A percentile compares a stretch with the other conserved stretches of the same genome.
Evolutionary conservation across 2,329 filamentous ascomycete genomes (phyloP).

Genomic region (Colletotrichum sp.): DNA sequence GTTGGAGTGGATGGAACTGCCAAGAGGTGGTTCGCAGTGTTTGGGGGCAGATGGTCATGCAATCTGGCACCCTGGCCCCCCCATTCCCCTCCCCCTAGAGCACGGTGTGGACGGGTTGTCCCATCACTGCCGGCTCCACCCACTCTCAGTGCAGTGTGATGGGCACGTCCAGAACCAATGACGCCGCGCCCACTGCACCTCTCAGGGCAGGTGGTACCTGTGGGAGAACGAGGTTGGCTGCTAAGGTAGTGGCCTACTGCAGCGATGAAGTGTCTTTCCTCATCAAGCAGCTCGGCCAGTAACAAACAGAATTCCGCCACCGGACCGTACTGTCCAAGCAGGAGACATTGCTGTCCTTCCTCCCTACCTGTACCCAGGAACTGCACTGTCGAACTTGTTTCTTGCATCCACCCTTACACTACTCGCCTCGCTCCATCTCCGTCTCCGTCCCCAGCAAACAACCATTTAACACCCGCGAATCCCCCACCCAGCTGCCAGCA

Average conservation of each 20-base stretch:
- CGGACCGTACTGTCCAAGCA: not conserved
- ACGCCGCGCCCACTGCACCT: not conserved
- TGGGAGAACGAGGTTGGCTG: not conserved
- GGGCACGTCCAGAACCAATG: not conserved
- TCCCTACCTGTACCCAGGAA: not conserved
- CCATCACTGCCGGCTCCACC: not conserved
- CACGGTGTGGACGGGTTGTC: not conserved
- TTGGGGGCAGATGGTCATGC: not conserved
- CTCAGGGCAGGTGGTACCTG: not conserved
- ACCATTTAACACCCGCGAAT: slow-evolving; percentile 15
- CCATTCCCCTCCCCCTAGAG: not conserved
- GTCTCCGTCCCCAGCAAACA: slow-evolving; percentile 10
- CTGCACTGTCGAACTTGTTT: not conserved
- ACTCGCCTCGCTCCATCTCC: not conserved
- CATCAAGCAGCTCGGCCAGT: not conserved
- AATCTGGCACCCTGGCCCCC: not conserved
- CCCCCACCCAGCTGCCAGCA: not conserved
- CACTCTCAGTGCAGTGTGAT: not conserved
- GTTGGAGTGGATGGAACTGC: not conserved
- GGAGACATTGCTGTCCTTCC: not conserved
- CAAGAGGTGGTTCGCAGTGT: not conserved
- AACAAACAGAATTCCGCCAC: not conserved
- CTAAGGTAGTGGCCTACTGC: not conserved
- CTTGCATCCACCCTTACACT: slow-evolving; percentile 5
- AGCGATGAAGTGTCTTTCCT: not conserved